These are phyloP conservation scores for Sporothrix protearum DNA, from an alignment of 2,329 filamentous ascomycete genomes.

Conservation along the genomic window DNA sequence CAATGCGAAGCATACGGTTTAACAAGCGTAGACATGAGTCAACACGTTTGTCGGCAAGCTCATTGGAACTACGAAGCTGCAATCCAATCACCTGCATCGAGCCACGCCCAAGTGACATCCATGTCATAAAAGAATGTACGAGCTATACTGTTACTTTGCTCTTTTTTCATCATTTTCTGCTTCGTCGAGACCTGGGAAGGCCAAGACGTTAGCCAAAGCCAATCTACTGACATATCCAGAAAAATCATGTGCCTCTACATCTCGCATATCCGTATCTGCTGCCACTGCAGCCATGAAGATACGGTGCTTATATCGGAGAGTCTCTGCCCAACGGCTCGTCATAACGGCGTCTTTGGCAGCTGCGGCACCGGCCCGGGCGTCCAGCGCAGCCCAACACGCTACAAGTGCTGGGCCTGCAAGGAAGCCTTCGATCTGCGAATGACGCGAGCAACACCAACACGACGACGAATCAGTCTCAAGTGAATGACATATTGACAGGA, in stretches of 20 bases:
- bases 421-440: slow-evolving; percentile 28
- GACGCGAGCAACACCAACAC: neutral
- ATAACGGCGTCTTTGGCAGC: slow-evolving; percentile 39
- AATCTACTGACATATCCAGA: neutral
- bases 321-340: slow-evolving; percentile 35
- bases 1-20: neutral
- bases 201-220: neutral
- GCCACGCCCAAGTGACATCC: neutral
- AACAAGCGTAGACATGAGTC: neutral
- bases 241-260: slow-evolving; percentile 42
- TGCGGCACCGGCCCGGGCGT: slow-evolving; percentile 37
- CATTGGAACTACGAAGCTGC: neutral
- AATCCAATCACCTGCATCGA: neutral
- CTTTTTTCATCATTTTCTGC: neutral
- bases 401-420: slow-evolving; percentile 42
- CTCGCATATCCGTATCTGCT: slow-evolving; percentile 40
- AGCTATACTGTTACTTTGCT: neutral
- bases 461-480: slow-evolving; percentile 21
- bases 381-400: slow-evolving; percentile 34
- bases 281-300: slow-evolving; percentile 37
- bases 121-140: neutral
- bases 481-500: neutral
- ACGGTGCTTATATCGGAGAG: slow-evolving; percentile 43
- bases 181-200: neutral
- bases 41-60: neutral